Conservation (phyloP, 352 stramenopile genomes). For the Plasmopara muralis region DNA sequence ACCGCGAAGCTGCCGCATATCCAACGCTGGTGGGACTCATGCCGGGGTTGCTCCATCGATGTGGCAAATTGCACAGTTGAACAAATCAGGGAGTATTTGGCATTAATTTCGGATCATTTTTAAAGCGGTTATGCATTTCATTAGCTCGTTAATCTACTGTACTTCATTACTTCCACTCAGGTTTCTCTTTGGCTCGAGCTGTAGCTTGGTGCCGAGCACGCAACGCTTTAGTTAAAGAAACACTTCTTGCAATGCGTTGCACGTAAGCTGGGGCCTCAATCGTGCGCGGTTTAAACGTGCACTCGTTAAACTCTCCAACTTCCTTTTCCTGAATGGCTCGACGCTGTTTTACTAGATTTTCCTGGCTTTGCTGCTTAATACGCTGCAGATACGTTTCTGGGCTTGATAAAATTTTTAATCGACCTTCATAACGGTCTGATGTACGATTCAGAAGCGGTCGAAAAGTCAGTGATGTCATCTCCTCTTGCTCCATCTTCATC, state of each 20-base stretch:
- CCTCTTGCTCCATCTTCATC: constrained; percentile 83
- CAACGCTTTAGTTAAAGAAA: constrained; percentile 62
- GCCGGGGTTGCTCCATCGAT: constrained; percentile 19
- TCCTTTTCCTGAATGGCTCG: constrained; percentile 75
- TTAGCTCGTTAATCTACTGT: neutral
- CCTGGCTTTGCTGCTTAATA: constrained; percentile 72
- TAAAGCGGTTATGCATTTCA: neutral
- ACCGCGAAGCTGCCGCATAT: constrained; percentile 27
- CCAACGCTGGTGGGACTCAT: constrained; percentile 26
- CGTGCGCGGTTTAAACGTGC: constrained; percentile 78
- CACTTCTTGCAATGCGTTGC: constrained; percentile 71
- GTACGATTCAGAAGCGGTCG: constrained; percentile 63
- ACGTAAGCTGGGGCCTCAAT: constrained; percentile 81
- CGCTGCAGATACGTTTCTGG: constrained; percentile 78
- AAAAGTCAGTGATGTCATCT: constrained; percentile 79
- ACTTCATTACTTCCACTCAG: constrained; percentile 54
- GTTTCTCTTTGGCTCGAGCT: constrained; percentile 39
- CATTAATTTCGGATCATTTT: constrained; percentile 7
- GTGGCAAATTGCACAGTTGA: constrained; percentile 3
- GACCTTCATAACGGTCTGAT: constrained; percentile 57
- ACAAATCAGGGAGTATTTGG: constrained; percentile 5
- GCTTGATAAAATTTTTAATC: constrained; percentile 72
- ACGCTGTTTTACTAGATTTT: constrained; percentile 63
- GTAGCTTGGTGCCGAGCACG: constrained; percentile 47
- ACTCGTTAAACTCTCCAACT: constrained; percentile 76